These are phyloP conservation scores for Bondarzewia mesenterica DNA, from an alignment of 1,284 basidiomycete genomes.

Conservation along the genomic window DNA sequence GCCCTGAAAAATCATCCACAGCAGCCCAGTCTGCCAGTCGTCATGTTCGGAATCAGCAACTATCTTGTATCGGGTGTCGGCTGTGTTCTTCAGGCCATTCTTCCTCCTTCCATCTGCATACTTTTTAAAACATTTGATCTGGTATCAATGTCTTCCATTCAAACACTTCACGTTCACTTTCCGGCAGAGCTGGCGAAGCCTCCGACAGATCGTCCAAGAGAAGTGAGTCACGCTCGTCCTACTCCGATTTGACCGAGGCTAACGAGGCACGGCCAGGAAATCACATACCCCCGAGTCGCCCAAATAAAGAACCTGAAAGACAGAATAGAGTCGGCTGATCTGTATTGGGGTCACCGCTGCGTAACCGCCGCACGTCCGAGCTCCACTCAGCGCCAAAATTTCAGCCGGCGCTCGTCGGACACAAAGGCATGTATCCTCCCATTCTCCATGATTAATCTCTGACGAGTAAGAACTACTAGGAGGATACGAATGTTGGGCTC, in stretches of 20 bases:
- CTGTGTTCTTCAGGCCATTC: no score
- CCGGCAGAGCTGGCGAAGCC: constrained; percentile 19
- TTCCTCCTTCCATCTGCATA: constrained; percentile 1
- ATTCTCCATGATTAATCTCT: not conserved
- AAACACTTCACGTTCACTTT: constrained; percentile 18
- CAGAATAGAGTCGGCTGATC: constrained; percentile 24
- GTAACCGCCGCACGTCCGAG: constrained; percentile 13
- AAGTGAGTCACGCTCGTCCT: constrained; percentile 14
- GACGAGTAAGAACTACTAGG: not conserved
- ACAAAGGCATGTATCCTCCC: not conserved
- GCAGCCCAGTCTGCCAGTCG: no score
- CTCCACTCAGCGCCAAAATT: constrained; percentile 1
- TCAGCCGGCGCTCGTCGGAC: not conserved
- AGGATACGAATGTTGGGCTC: not conserved
- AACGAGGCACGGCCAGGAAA: constrained; percentile 14
- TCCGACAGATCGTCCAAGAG: constrained; percentile 19
- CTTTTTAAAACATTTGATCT: constrained; percentile 2
- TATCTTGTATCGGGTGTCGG: no score
- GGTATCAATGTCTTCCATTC: constrained; percentile 3
- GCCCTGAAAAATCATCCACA: no score
- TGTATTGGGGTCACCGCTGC: constrained; percentile 25
- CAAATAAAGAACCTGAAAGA: constrained; percentile 26
- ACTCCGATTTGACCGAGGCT: not conserved
- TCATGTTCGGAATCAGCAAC: no score
- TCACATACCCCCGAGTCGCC: constrained; percentile 31